Evolutionary conservation across 2,329 filamentous ascomycete species (phyloP).

Genomic region (Zasmidium citrigriseum): DNA sequence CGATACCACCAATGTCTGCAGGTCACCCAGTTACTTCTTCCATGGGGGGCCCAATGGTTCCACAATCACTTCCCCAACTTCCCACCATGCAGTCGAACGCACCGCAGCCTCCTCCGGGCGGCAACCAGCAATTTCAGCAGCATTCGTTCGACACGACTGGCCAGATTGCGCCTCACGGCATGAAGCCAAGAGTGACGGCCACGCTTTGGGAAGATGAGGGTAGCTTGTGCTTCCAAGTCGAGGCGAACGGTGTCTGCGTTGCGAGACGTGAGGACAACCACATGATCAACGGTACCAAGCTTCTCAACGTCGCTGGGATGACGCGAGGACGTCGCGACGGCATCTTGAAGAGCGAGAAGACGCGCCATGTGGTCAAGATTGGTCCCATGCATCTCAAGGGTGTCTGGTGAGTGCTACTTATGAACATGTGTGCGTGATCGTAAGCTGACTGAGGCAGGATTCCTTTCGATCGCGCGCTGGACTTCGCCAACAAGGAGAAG

Average conservation of each 20-base stretch:
- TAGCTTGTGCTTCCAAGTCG: constrained; percentile 95
- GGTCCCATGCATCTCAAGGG: constrained; percentile 99
- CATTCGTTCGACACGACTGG: constrained; percentile 79
- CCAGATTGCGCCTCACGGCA: constrained; percentile 85
- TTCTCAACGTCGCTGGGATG: constrained; percentile 97
- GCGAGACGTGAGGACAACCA: constrained; percentile 95
- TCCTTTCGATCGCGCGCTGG: constrained; percentile 93
- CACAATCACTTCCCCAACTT: constrained; percentile 64
- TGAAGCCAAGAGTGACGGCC: constrained; percentile 94
- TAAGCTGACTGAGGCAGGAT: constrained; percentile 64
- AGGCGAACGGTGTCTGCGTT: constrained; percentile 93
- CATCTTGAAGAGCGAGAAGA: constrained; percentile 96
- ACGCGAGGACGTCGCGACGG: constrained; percentile 92
- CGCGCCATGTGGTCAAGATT: constrained; percentile 96
- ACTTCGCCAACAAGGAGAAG: constrained; percentile 99
- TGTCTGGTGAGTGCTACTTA: constrained; percentile 69
- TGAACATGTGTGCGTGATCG: not conserved
- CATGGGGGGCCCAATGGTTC: constrained; percentile 66
- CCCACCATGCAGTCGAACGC: constrained; percentile 42
- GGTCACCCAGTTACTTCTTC: constrained; percentile 69
- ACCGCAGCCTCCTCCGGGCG: constrained; percentile 23
- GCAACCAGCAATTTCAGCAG: constrained; percentile 24
- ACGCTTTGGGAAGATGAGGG: constrained; percentile 98
- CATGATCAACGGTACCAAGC: constrained; percentile 98
- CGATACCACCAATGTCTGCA: constrained; percentile 75